Evolutionary conservation across 2,329 filamentous ascomycete species (phyloP).

Genomic region (Daldinia sp.): DNA sequence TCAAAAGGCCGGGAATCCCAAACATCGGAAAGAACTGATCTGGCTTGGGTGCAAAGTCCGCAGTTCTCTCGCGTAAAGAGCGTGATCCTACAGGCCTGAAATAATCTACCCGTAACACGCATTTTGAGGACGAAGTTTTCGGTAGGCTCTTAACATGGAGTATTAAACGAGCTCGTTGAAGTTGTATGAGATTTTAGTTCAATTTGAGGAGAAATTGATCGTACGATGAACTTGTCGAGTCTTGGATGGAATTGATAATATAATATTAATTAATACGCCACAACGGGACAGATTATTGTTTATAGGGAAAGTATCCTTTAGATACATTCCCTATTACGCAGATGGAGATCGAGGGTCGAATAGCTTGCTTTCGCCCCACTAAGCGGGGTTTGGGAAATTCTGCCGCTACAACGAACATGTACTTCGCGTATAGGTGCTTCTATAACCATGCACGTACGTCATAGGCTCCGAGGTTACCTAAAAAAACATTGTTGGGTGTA

Average conservation of each 20-base stretch:
- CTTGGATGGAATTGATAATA: too few species aligned
- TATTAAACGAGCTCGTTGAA: background rate
- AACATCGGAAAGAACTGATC: slow-evolving; percentile 71
- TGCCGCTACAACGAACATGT: background rate
- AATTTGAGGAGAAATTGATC: background rate
- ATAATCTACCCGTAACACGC: slow-evolving; percentile 59
- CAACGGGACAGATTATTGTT: too few species aligned
- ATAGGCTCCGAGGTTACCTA: slow-evolving; percentile 1
- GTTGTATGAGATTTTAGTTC: background rate
- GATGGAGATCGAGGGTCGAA: too few species aligned
- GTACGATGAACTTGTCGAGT: background rate
- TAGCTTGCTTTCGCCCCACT: background rate
- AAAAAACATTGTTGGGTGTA: background rate
- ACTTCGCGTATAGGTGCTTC: background rate
- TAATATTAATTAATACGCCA: too few species aligned
- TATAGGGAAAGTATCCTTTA: too few species aligned
- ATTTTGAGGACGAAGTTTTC: slow-evolving; percentile 49
- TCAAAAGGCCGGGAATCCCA: slow-evolving; percentile 73
- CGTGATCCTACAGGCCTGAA: slow-evolving; percentile 71
- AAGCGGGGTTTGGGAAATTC: background rate
- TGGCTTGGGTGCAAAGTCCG: slow-evolving; percentile 74
- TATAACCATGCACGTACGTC: background rate
- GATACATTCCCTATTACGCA: too few species aligned
- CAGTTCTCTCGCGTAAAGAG: slow-evolving; percentile 78
- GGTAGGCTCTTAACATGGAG: background rate